These are phyloP conservation scores for Aspergillus sp. DNA, from an alignment of 2,329 filamentous ascomycete genomes.

Conservation along the genomic window DNA sequence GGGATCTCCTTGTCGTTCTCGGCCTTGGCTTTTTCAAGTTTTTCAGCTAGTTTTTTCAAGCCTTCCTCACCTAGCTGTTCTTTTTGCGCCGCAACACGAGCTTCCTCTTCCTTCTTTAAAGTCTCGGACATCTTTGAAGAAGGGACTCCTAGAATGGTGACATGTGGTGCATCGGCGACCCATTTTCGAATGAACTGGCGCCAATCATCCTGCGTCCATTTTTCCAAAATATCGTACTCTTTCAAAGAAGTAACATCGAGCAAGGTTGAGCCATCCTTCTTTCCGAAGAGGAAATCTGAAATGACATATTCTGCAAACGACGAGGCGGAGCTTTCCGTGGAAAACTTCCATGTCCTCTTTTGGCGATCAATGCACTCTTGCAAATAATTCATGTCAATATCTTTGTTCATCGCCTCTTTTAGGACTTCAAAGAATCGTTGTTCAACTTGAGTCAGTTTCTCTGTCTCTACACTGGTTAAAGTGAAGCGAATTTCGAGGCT, in stretches of 20 bases:
- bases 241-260: constrained; percentile 54
- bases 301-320: constrained; percentile 86
- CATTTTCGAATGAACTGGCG: constrained; percentile 76
- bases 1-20: constrained; percentile 90
- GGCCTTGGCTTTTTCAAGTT: constrained; percentile 77
- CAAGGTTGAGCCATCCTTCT: constrained; percentile 76
- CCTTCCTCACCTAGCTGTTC: constrained; percentile 79
- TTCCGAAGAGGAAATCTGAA: constrained; percentile 87
- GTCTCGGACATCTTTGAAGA: constrained; percentile 76
- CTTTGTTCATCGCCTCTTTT: constrained; percentile 71
- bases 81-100: constrained; percentile 74
- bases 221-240: constrained; percentile 66
- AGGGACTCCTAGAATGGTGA: constrained; percentile 85
- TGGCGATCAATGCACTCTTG: constrained; percentile 82
- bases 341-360: constrained; percentile 76
- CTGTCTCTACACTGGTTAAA: constrained; percentile 81
- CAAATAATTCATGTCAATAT: constrained; percentile 87
- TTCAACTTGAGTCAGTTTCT: constrained; percentile 80
- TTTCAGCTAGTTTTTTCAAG: constrained; percentile 69
- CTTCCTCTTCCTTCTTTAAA: constrained; percentile 78
- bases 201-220: constrained; percentile 85
- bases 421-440: constrained; percentile 81
- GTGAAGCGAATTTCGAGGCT: constrained; percentile 83
- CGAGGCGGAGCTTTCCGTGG: constrained; percentile 75
- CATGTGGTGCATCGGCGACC: constrained; percentile 80